Conservation (phyloP, 257 asterid species). For the Solanum appendiculatum region DNA sequence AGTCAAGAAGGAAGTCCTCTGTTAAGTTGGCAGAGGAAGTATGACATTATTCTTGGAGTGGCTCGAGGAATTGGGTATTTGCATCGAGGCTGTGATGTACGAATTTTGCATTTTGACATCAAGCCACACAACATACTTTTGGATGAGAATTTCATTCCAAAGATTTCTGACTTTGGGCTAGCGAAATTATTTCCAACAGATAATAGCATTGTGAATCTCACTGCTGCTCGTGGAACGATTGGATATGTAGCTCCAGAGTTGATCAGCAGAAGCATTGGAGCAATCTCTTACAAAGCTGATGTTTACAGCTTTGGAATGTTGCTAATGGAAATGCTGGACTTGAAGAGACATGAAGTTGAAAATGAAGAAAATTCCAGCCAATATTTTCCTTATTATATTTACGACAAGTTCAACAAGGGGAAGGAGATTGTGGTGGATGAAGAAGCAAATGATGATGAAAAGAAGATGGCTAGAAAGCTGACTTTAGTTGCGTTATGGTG, state of each 20-base stretch:
- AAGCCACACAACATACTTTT: neutral
- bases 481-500: neutral
- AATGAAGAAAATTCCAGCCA: neutral
- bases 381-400: neutral
- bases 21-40: conserved; percentile 11
- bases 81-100: neutral
- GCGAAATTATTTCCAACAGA: neutral
- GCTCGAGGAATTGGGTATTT: neutral
- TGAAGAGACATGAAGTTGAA: neutral
- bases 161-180: neutral
- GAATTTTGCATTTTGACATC: neutral
- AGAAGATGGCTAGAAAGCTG: neutral
- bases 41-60: conserved; percentile 29
- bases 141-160: neutral
- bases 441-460: neutral
- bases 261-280: neutral
- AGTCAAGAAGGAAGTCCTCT: conserved; percentile 4
- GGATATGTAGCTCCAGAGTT: neutral
- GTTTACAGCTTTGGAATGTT: neutral
- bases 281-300: neutral
- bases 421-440: neutral
- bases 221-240: neutral
- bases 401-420: neutral
- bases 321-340: neutral
- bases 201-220: neutral